Evolutionary conservation across 2,329 filamentous ascomycete species (phyloP).

Genomic region (Neopestalotiopsis clavispora): DNA sequence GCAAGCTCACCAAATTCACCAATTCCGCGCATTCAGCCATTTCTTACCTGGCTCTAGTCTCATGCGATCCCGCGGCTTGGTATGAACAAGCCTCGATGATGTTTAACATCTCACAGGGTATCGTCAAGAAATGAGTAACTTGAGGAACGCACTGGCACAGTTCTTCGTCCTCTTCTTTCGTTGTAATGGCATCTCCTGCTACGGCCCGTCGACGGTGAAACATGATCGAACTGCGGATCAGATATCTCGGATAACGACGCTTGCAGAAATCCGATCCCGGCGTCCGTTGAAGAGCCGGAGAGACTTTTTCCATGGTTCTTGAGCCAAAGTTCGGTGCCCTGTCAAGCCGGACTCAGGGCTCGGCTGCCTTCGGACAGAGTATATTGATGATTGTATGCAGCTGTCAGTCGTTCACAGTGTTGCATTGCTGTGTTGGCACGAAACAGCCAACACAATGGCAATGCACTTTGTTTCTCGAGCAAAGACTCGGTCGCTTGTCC

Average conservation of each 20-base stretch:
- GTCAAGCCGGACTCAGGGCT: background rate
- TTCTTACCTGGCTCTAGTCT: background rate
- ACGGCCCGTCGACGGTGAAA: background rate
- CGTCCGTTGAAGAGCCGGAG: background rate
- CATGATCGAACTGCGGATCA: background rate
- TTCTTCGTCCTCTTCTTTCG: no score
- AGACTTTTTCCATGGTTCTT: background rate
- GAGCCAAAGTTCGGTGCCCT: background rate
- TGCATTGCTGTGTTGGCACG: slow-evolving; percentile 10
- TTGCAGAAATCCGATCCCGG: background rate
- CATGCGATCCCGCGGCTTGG: no score
- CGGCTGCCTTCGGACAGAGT: background rate
- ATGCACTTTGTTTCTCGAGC: background rate
- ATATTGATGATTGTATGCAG: background rate
- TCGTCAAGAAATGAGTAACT: no score
- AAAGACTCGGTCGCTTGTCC: background rate
- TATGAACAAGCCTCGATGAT: no score
- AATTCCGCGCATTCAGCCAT: background rate
- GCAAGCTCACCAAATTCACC: no score
- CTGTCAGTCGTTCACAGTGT: background rate
- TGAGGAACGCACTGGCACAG: no score
- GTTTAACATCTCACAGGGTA: no score
- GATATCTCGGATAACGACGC: background rate
- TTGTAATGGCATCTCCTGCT: background rate
- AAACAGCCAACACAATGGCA: background rate